These are phyloP conservation scores for Pezicula rhizophila DNA, from an alignment of 2,329 filamentous ascomycete species.

Conservation along the genomic window DNA sequence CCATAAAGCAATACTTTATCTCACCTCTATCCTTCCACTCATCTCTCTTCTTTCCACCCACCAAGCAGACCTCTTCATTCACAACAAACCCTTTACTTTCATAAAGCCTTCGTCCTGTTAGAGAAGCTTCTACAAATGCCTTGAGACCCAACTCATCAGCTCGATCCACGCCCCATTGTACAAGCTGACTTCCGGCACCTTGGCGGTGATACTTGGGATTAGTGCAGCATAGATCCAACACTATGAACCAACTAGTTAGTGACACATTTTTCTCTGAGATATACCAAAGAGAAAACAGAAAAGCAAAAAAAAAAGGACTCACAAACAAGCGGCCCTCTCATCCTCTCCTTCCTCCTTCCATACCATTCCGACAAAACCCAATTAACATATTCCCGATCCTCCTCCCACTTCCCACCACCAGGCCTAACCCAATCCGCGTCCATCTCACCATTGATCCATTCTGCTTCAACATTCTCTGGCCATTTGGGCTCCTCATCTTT, in stretches of 20 bases:
- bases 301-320: no score
- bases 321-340: slow-evolving; percentile 1
- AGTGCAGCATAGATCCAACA: slow-evolving; percentile 21
- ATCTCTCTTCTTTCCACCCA: slow-evolving; percentile 17
- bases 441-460: background rate
- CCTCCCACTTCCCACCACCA: background rate
- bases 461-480: background rate
- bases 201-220: slow-evolving; percentile 21
- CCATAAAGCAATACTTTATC: slow-evolving; percentile 8
- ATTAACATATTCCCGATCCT: background rate
- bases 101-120: slow-evolving; percentile 13
- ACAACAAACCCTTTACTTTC: slow-evolving; percentile 20
- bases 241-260: slow-evolving; percentile 1
- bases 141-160: slow-evolving; percentile 22
- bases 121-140: slow-evolving; percentile 21
- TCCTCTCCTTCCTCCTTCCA: slow-evolving; percentile 5
- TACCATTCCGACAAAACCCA: slow-evolving; percentile 5
- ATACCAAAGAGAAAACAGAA: no score
- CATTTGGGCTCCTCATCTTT: background rate
- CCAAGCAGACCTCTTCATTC: slow-evolving; percentile 11
- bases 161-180: slow-evolving; percentile 22
- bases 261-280: no score
- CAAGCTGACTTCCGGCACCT: slow-evolving; percentile 19
- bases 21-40: slow-evolving; percentile 15
- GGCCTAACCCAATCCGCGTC: background rate